phyloP scores from a whole-genome alignment of 2,329 filamentous ascomycete genomes.

The Pseudopyrenochaeta lycopersici region DNA sequence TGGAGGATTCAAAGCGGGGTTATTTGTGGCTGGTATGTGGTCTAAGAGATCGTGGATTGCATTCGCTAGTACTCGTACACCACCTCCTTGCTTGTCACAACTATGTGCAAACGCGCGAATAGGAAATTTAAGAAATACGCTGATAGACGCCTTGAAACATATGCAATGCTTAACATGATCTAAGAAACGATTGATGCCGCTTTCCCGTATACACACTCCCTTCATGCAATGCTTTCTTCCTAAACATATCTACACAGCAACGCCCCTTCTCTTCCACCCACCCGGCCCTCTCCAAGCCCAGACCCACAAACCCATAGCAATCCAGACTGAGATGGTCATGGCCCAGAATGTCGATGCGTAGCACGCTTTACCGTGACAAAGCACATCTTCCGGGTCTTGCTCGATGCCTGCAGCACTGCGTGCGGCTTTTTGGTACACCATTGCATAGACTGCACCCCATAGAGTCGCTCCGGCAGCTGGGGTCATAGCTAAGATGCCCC shows the following conservation, averaged over 20 bases:
- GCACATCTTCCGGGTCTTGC: slow-evolving; percentile 55
- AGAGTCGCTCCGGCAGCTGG: slow-evolving; percentile 87
- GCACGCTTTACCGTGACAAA: slow-evolving; percentile 85
- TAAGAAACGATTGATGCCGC: too few relatives aligned
- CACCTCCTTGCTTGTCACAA: too few relatives aligned
- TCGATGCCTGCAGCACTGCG: slow-evolving; percentile 47
- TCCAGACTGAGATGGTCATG: slow-evolving; percentile 80
- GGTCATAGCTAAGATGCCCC: slow-evolving; percentile 92
- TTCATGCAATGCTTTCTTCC: slow-evolving; percentile 6
- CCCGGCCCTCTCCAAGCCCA: slow-evolving; percentile 82
- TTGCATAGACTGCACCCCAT: slow-evolving; percentile 90
- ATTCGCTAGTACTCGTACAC: too few relatives aligned
- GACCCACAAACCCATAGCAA: slow-evolving; percentile 75
- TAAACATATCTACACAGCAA: slow-evolving; percentile 65
- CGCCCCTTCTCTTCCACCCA: slow-evolving; percentile 79
- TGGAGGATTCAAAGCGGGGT: too few relatives aligned
- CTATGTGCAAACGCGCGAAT: too few relatives aligned
- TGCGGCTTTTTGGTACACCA: slow-evolving; percentile 76
- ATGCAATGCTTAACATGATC: too few relatives aligned
- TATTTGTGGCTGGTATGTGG: too few relatives aligned
- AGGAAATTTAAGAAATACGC: too few relatives aligned
- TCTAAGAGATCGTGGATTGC: too few relatives aligned
- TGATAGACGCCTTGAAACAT: too few relatives aligned
- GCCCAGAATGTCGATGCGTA: slow-evolving; percentile 88
- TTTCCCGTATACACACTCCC: not conserved